phyloP scores from a whole-genome alignment of 148 eudicot species.

The Simmondsia chinensis region DNA sequence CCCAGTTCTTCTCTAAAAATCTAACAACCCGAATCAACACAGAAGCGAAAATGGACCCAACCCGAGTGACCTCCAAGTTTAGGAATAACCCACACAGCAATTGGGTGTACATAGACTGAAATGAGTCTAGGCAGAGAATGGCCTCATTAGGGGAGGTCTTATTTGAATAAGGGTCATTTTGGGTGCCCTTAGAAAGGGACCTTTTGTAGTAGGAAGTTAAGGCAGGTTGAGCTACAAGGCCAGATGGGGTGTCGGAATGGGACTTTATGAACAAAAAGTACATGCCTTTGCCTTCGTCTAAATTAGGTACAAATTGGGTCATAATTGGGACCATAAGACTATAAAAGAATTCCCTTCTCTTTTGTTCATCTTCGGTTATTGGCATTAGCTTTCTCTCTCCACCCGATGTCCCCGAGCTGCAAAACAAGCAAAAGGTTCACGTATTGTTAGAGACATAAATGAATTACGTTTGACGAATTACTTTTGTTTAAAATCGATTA shows the following conservation, averaged over 20 bases:
- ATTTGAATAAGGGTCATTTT: slow-evolving; percentile 2
- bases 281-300: slow-evolving; percentile 13
- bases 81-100: slow-evolving; percentile 12
- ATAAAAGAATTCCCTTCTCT: slow-evolving; percentile 3
- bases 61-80: background rate
- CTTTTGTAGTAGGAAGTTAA: slow-evolving; percentile 16
- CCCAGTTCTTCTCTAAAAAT: slow-evolving; percentile 6
- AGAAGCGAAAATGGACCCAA: slow-evolving; percentile 9
- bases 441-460: too few species aligned
- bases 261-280: slow-evolving; percentile 10
- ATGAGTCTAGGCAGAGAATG: slow-evolving; percentile 11
- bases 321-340: slow-evolving; percentile 13
- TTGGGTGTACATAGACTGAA: slow-evolving; percentile 14
- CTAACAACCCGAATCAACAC: slow-evolving; percentile 9
- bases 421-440: too few species aligned
- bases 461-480: too few species aligned
- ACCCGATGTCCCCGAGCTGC: slow-evolving; percentile 20
- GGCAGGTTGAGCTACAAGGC: slow-evolving; percentile 6
- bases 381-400: slow-evolving; percentile 22
- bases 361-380: slow-evolving; percentile 5
- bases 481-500: too few species aligned
- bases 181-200: slow-evolving; percentile 7
- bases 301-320: slow-evolving; percentile 6
- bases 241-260: slow-evolving; percentile 9
- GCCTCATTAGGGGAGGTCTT: slow-evolving; percentile 12